These are phyloP conservation scores for Penicillium freii DNA, from an alignment of 2,329 filamentous ascomycete genomes.

Conservation along the genomic window DNA sequence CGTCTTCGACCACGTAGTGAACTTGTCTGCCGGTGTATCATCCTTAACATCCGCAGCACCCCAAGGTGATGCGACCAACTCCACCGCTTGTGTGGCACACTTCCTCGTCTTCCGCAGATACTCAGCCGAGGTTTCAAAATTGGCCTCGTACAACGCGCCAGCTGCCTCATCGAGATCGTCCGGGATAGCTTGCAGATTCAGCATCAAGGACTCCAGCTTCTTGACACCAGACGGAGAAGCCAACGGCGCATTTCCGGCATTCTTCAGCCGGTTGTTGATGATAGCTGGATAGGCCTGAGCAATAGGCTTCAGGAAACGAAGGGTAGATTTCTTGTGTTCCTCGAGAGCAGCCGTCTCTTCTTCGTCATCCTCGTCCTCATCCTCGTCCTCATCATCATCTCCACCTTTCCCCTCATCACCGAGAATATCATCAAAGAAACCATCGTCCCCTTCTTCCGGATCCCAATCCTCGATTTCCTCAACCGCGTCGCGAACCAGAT, in stretches of 20 bases:
- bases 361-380: conserved; percentile 23
- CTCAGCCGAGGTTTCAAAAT: conserved; percentile 34
- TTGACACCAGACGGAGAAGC: conserved; percentile 19
- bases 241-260: conserved; percentile 22
- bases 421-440: conserved; percentile 45
- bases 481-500: conserved; percentile 76
- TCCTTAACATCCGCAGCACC: conserved; percentile 58
- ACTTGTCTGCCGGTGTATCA: conserved; percentile 66
- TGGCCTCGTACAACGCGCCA: conserved; percentile 45
- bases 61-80: conserved; percentile 71
- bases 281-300: conserved; percentile 47
- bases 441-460: conserved; percentile 65
- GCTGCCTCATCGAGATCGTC: conserved; percentile 47
- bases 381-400: conserved; percentile 17
- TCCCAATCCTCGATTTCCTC: conserved; percentile 87
- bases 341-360: conserved; percentile 37
- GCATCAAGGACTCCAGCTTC: conserved; percentile 38
- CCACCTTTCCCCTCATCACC: conserved; percentile 30
- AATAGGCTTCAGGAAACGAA: conserved; percentile 45
- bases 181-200: conserved; percentile 38
- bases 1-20: conserved; percentile 70
- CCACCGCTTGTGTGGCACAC: conserved; percentile 64
- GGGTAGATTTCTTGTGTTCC: conserved; percentile 41
- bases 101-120: conserved; percentile 35
- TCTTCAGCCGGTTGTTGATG: conserved; percentile 42